These are phyloP conservation scores for Betula pendula DNA, from an alignment of 306 rosid species.

Conservation along the genomic window DNA sequence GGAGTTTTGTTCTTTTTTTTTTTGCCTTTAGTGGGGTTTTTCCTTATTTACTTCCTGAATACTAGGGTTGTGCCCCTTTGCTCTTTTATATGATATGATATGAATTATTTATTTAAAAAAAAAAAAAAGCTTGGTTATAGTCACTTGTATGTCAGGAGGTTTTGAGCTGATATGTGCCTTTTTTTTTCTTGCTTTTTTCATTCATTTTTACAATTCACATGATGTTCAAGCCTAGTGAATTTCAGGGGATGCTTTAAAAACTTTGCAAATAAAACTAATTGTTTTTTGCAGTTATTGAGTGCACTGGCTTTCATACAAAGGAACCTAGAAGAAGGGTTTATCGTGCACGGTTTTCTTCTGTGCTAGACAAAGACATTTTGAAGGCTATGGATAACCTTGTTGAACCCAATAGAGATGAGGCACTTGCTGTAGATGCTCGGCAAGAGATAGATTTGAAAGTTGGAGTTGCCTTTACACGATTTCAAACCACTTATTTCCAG, in stretches of 20 bases:
- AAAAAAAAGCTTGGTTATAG: no score
- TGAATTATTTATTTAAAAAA: no score
- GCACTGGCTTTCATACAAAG: constrained; percentile 60
- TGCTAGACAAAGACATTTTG: constrained; percentile 85
- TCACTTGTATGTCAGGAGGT: no score
- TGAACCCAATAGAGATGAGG: constrained; percentile 78
- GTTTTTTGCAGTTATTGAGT: constrained; percentile 75
- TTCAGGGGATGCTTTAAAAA: neutral
- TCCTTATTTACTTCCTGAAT: no score
- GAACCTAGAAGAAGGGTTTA: constrained; percentile 51
- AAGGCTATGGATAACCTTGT: constrained; percentile 87
- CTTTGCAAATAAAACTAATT: neutral
- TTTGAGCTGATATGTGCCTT: no score
- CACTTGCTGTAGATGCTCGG: constrained; percentile 95
- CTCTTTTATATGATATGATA: no score
- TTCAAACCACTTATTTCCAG: constrained; percentile 82
- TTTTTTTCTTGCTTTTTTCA: no score
- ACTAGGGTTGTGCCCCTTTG: no score
- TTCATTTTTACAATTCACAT: no score
- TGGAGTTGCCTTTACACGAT: constrained; percentile 96
- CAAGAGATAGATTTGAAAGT: constrained; percentile 99
- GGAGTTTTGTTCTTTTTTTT: no score
- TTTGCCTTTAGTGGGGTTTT: no score
- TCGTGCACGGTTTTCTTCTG: constrained; percentile 95
- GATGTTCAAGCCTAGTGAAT: no score